Evolutionary conservation across 805 yeast genomes (phyloP).

Genomic region (Hanseniaspora taiwanica): DNA sequence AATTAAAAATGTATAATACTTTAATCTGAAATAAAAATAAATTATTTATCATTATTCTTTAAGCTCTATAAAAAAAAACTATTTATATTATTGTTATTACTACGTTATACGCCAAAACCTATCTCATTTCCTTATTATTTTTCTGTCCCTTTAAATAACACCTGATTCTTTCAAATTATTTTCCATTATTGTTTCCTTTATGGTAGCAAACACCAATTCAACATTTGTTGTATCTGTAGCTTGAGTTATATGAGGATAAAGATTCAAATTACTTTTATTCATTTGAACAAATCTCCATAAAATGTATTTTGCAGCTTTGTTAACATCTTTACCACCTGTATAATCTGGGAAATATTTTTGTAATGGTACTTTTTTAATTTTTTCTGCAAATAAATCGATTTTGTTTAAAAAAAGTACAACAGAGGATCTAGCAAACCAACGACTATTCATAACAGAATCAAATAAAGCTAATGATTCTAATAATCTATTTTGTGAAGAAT

Average conservation of each 20-base stretch:
- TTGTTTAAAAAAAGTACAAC: constrained; percentile 79
- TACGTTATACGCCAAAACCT: no score
- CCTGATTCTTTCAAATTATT: constrained; percentile 69
- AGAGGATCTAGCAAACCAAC: constrained; percentile 85
- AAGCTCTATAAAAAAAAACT: no score
- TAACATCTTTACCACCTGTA: constrained; percentile 78
- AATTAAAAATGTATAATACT: no score
- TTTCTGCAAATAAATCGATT: constrained; percentile 81
- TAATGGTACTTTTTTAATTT: constrained; percentile 66
- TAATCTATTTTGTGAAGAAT: constrained; percentile 58
- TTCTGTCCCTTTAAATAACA: constrained; percentile 30
- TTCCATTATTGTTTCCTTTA: constrained; percentile 66
- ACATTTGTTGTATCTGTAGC: constrained; percentile 90
- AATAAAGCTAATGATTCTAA: constrained; percentile 74
- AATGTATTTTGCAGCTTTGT: constrained; percentile 83
- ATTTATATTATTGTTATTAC: no score
- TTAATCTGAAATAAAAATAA: no score
- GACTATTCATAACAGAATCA: constrained; percentile 81
- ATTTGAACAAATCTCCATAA: constrained; percentile 81
- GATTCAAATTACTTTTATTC: constrained; percentile 66
- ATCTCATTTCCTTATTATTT: no score
- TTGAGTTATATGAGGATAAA: constrained; percentile 86
- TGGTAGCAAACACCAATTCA: constrained; percentile 73
- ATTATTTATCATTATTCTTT: no score
- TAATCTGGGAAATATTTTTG: constrained; percentile 82